These are phyloP conservation scores for Cladophialophora chaetospira DNA, from an alignment of 2,329 filamentous ascomycete species.

Conservation along the genomic window DNA sequence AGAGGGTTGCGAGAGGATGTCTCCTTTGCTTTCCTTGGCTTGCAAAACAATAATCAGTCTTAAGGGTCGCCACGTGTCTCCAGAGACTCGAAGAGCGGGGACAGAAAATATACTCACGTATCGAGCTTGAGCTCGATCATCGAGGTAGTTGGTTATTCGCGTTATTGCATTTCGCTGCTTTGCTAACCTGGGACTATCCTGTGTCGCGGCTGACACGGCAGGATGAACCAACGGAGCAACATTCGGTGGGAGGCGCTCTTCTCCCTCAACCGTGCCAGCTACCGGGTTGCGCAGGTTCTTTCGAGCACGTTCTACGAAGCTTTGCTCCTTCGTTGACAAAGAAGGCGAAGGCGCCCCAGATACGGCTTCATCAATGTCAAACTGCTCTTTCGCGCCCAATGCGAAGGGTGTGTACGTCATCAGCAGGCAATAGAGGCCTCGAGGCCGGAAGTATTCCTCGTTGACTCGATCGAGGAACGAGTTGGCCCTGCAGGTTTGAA, in stretches of 20 bases:
- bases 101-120: conserved; percentile 31
- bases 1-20: conserved; percentile 37
- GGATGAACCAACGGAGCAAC: conserved; percentile 11
- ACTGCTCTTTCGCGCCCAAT: conserved; percentile 35
- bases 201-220: background rate
- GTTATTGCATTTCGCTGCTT: conserved; percentile 40
- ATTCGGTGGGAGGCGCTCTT: conserved; percentile 10
- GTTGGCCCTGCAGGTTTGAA: conserved; percentile 46
- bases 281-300: conserved; percentile 16
- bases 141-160: conserved; percentile 45
- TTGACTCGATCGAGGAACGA: conserved; percentile 59
- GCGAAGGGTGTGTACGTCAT: conserved; percentile 54
- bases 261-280: conserved; percentile 13
- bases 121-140: conserved; percentile 51
- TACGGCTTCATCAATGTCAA: conserved; percentile 35
- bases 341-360: background rate
- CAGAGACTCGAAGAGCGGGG: background rate
- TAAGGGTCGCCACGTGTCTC: background rate
- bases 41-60: conserved; percentile 34
- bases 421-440: conserved; percentile 57
- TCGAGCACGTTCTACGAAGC: conserved; percentile 1
- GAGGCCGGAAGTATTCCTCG: conserved; percentile 57
- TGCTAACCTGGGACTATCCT: conserved; percentile 23
- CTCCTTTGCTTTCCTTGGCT: conserved; percentile 44
- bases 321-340: conserved; percentile 15